phyloP scores from a whole-genome alignment of 345 rosid species.

The Pistacia vera region DNA sequence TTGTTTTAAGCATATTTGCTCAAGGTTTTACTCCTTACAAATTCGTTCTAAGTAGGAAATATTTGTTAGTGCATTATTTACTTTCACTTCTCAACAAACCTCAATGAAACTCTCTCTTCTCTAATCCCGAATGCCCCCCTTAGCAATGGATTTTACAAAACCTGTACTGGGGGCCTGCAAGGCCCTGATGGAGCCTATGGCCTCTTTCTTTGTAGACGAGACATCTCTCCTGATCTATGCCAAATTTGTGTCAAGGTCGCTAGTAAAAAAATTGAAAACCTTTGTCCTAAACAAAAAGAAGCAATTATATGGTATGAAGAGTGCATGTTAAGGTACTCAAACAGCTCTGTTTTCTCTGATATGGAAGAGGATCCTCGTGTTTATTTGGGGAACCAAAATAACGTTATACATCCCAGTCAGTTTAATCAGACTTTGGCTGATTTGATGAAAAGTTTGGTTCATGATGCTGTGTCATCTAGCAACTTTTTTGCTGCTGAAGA shows the following conservation, averaged over 20 bases:
- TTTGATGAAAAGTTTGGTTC: constrained; percentile 7
- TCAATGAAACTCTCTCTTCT: no score
- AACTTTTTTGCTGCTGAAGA: constrained; percentile 25
- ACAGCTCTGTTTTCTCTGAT: no score
- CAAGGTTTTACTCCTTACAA: no score
- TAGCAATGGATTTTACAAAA: not conserved
- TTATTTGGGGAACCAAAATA: constrained; percentile 6
- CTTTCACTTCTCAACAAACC: no score
- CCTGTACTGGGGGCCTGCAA: constrained; percentile 1
- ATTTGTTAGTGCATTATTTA: no score
- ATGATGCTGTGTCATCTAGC: constrained; percentile 21
- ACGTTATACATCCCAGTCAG: constrained; percentile 29
- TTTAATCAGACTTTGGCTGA: not conserved
- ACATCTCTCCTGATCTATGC: not conserved
- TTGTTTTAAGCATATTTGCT: no score
- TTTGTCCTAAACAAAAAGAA: constrained; percentile 40
- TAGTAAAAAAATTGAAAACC: constrained; percentile 1
- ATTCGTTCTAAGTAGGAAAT: no score
- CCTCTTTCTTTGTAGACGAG: constrained; percentile 26
- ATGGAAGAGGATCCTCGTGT: not conserved
- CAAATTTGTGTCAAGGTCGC: constrained; percentile 11
- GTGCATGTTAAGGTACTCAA: constrained; percentile 25
- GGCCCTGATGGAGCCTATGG: constrained; percentile 9
- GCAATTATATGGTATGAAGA: constrained; percentile 38
- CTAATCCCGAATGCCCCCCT: no score